Base-by-base conservation (phyloP, 1,284 basidiomycete species). In the Heterobasidion irregulare region DNA sequence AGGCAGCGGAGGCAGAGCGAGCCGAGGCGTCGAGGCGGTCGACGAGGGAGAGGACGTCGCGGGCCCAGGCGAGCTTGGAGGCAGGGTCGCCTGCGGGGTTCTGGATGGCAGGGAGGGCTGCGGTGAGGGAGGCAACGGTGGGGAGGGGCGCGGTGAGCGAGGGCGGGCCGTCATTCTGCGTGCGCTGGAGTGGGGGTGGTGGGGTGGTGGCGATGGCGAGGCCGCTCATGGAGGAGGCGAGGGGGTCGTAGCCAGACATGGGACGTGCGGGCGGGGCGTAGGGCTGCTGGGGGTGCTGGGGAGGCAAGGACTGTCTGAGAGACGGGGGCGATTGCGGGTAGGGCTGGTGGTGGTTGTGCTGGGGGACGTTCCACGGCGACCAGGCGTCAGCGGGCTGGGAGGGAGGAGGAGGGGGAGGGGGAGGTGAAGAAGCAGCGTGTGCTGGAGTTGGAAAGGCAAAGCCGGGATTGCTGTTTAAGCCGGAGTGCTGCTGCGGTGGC, bases 31-130 rank as follows among this genome's bases (percentile, higher is more conserved):
- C 16, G n/a, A 16, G 10, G 51, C 57, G 55, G 32, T 54, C 55
- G 33, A 48, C 46, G 15, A 55, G 65, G 7, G 71, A 80, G 62
- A 94, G 71, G 53, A 94, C 85, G 59, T 93, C 89, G 47, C 85
- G 77, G 6, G 81, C 79, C 93, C 93, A 96, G 16, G 77, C 72
- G 15, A 94, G 69, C 60, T 83, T 82, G 50, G 80, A 72, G 0
- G 72, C 64, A 0, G 84, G 82, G 62, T 86, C 83, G 57, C 77
- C 76, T 47, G 60, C 63, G 0, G 79, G 75, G 8, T 75, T 69
- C 57, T 84, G 80, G 32, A 85, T 68, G 18, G 69, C 60, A 2
- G 70, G 62, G 1, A 81, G 62, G 2, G 77, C 78, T 0, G 75
- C 70, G 15, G 75, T 63, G 18, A 89, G 77, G 0, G 75, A 73